Base-by-base conservation (phyloP, 768 basidiomycete genomes). In the Trametes cubensis region DNA sequence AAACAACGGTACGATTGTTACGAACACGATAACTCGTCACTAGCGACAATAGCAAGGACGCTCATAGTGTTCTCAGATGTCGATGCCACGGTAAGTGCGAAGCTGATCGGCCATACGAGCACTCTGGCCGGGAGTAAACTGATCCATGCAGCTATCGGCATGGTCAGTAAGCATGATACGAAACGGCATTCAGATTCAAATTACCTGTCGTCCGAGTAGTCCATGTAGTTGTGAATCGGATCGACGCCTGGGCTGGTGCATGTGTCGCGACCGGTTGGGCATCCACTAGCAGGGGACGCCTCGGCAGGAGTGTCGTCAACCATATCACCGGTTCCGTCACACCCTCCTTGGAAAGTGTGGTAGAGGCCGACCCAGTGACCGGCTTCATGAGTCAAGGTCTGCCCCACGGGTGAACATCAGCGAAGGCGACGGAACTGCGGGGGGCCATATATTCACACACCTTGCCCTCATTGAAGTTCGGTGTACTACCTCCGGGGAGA, bases 301-400 rank as follows among this genome's bases (percentile, higher is more conserved):
- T 83, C 83, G n/a, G 80, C 69, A 18, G 82, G 82, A 2, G 80
- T 83, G 65, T 82, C 81, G 15, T 66, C 65, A 58, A 84, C 81
- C 26, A 56, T 63, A 67, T 83, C 82, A 21, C 81, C 82, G 38
- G 65, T 57, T 41, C 64, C 57, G 49, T 38, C 46, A 73, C 78
- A 82, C 21, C 80, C 80, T 45, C 81, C 81, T 67, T 85, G 80
- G 80, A 84, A 85, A 23, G 83, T 83, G 74, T 85, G 83, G 73
- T 78, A 84, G 21, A 85, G 76, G 30, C 84, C 84, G 60, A 83
- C 73, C 83, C 84, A 86, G 73, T 85, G 83, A 20, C 84, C 83
- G 50, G 77, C 79, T 70, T 86, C 85, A 68, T 86, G 85, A 17
- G 79, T 83, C 61, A 81, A 66, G 41, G 81, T 85, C 70, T 80